Evolutionary conservation across 1,284 basidiomycete genomes (phyloP), one percentile per base, ranked within the genome.

Genomic region (Cerioporus squamosus): DNA sequence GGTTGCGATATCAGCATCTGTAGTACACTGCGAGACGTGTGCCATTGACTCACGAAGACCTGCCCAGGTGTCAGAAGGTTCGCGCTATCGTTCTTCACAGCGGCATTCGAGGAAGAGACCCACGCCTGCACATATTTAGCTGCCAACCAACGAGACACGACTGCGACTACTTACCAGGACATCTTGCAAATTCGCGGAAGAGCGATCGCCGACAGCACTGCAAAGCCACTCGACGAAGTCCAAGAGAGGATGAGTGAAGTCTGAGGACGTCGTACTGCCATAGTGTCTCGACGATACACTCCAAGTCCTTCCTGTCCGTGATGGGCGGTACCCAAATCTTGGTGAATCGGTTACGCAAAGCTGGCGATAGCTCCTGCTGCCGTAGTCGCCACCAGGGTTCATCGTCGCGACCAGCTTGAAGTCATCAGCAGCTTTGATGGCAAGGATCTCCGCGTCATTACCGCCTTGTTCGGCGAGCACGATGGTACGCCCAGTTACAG

Each of bases 321-420:
- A 99, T 85, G 14, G 90, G 80, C 3, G 97, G 97, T 0, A 99
- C 97, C 96, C 96, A 99, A 43, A 99, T 97, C 72, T 99, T 98
- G 10, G 97, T 99, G 77, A 99, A 99, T 15, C 97, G 89, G 76
- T 99, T 99, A 24, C 97, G 87, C 45, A 99, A 80, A 0, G 97
- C 97, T 26, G 97, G 97, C 0, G 96, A 98, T 3, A 99, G 81
- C 72, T 99, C 97, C 73, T 99, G 99, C 99, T 99, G 40, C 97
- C 97, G 68, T 97, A 99, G 72, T 99, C 97, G 38, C 97, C 97
- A 36, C 97, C 97, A 0, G 97, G 97, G 72, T 99, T 99, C 97
- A 99, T 99, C 0, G 97, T 99, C 1, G 97, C 96, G 0, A 98
- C 81, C 39, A 99, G 85, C 71, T 97, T 91, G 81, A 99, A 99